Evolutionary conservation across 176 grass and related monocot species (phyloP).

Genomic region (Eleusine coracana): DNA sequence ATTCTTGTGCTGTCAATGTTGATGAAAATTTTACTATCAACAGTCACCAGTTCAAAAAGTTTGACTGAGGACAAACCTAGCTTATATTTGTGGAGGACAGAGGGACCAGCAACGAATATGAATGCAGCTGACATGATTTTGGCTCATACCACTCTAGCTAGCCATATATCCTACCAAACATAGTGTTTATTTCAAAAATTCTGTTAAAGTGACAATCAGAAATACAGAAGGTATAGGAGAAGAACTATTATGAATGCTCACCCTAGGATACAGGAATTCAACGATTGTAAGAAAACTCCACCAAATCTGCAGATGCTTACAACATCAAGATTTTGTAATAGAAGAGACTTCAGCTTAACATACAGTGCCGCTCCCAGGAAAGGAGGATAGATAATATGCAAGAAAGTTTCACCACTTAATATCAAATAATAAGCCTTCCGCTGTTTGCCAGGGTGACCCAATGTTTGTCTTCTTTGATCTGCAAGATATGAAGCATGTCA

Average conservation of each 20-base stretch:
- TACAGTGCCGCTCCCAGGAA: slow-evolving; percentile 16
- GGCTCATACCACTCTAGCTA: background rate
- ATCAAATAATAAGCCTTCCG: slow-evolving; percentile 41
- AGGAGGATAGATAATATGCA: background rate
- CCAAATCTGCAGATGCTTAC: slow-evolving; percentile 21
- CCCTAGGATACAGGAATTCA: background rate
- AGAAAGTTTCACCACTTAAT: slow-evolving; percentile 17
- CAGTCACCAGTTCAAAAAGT: no score
- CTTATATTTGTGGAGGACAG: no score
- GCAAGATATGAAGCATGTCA: slow-evolving; percentile 26
- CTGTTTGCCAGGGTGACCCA: slow-evolving; percentile 32
- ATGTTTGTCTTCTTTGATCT: slow-evolving; percentile 21
- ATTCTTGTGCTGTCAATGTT: no score
- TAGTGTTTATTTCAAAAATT: slow-evolving; percentile 19
- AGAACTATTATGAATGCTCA: slow-evolving; percentile 15
- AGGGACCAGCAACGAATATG: background rate
- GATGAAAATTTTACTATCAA: no score
- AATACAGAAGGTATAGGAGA: slow-evolving; percentile 2
- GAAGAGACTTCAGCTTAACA: slow-evolving; percentile 22
- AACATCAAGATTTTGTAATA: slow-evolving; percentile 22
- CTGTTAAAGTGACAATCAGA: background rate
- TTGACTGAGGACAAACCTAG: no score
- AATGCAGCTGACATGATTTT: background rate
- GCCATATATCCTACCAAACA: background rate
- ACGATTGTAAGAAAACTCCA: slow-evolving; percentile 29